Evolutionary conservation across 768 basidiomycete species (phyloP), one percentile per base, ranked within the genome.

Genomic region (Rhizopogon vinicolor): DNA sequence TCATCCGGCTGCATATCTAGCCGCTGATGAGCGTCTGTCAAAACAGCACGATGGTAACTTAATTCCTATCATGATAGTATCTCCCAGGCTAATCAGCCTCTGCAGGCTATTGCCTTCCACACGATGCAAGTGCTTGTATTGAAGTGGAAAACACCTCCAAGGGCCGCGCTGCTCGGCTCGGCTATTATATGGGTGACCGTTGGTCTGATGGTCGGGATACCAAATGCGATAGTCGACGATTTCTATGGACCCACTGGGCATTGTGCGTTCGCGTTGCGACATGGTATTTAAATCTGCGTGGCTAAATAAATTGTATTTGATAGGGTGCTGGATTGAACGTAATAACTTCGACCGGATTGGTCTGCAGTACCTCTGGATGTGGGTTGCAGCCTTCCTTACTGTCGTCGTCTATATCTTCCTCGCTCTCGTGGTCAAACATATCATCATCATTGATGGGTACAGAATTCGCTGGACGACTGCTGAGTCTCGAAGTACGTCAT

Each of bases 321-420:
- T 57, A 80, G 79, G 80, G 81, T 81, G 81, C 58, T 82, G 81
- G 81, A 81, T 82, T 41, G 54, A 59, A 3, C 40, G 61, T 3
- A 54, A 65, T 0, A 78, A 68, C 58, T 56, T 55, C 13, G 74
- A 80, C 56, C 70, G 70, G 45, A 75, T 80, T 12, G 72, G 72
- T 8, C 70, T 79, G 3, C 80, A 81, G 55, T 82, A 81, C 55
- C 52, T 78, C n/a, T 81, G 79, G 78, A 65, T 81, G 41, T 83
- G 81, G 80, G 52, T 75, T 6, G 66, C 79, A 0, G 77, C 73
- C 2, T 61, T 76, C 31, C 46, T 72, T 10, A 77, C 77, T 66
- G 45, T 76, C 40, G 50, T 77, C 12, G 68, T 80, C 7, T 82
- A 82, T 57, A 60, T 72, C 6, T 70, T 76, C 39, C 75, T 79